Conservation (phyloP, 805 yeast species). For the Komagataella phaffii region DNA sequence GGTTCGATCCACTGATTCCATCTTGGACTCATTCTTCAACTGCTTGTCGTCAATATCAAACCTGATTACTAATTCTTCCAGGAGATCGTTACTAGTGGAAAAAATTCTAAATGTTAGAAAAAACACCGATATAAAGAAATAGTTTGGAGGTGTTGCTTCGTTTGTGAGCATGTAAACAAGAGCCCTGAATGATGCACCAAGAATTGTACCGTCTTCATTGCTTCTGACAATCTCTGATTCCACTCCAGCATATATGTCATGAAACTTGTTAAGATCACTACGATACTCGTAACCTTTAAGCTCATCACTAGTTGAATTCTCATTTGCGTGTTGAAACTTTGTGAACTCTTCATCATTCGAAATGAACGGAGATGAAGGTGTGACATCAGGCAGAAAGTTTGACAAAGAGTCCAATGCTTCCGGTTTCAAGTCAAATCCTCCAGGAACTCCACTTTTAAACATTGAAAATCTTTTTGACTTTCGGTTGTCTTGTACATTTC, state of each 20-base stretch:
- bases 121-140: conserved; percentile 59
- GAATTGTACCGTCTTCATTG: conserved; percentile 16
- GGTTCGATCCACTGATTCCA: conserved; percentile 9
- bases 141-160: conserved; percentile 49
- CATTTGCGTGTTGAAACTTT: conserved; percentile 4
- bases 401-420: conserved; percentile 32
- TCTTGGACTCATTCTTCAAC: conserved; percentile 13
- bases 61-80: conserved; percentile 53
- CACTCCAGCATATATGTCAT: neutral
- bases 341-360: conserved; percentile 10
- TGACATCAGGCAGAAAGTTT: conserved; percentile 11
- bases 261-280: neutral
- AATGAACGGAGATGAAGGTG: conserved; percentile 15
- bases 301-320: neutral
- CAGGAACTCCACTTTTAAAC: conserved; percentile 36
- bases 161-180: conserved; percentile 54
- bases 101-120: conserved; percentile 67
- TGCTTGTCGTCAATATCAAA: conserved; percentile 37
- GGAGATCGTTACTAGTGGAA: conserved; percentile 49
- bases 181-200: conserved; percentile 65
- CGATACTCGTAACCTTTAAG: neutral
- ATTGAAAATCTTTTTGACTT: conserved; percentile 31
- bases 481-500: conserved; percentile 8
- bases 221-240: neutral
- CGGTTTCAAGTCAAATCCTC: conserved; percentile 29